phyloP scores from a whole-genome alignment of 257 asterid genomes.

The Nicotiana paniculata region DNA sequence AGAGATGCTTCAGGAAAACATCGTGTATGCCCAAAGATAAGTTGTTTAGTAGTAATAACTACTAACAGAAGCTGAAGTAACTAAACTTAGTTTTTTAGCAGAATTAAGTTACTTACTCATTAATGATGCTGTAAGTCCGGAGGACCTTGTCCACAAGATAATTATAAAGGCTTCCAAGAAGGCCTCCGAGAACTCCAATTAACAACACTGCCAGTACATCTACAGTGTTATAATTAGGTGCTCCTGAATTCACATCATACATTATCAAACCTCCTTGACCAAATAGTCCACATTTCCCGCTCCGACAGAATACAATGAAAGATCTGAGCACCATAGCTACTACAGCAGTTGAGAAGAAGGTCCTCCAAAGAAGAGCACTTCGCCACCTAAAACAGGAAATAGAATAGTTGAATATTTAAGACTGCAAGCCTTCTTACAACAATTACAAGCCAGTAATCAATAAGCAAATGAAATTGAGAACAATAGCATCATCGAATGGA shows the following conservation, averaged over 20 bases:
- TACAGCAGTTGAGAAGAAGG: slow-evolving; percentile 93
- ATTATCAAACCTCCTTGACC: slow-evolving; percentile 95
- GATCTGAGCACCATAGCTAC: slow-evolving; percentile 81
- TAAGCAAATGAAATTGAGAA: slow-evolving; percentile 5
- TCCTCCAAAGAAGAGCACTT: slow-evolving; percentile 97
- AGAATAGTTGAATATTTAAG: slow-evolving; percentile 9
- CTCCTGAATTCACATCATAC: slow-evolving; percentile 61
- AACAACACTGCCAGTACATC: slow-evolving; percentile 77
- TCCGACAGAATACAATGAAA: slow-evolving; percentile 56
- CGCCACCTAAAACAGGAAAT: slow-evolving; percentile 72
- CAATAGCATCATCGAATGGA: background rate
- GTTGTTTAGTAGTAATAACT: background rate
- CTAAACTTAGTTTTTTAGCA: background rate
- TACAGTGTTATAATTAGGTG: slow-evolving; percentile 52
- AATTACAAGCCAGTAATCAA: slow-evolving; percentile 6
- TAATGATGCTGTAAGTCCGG: slow-evolving; percentile 64
- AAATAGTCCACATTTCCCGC: slow-evolving; percentile 81
- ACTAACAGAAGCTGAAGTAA: background rate
- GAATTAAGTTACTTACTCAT: slow-evolving; percentile 54
- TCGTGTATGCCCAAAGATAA: background rate
- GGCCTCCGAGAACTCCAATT: slow-evolving; percentile 83
- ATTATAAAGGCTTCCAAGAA: slow-evolving; percentile 80
- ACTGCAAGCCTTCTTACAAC: background rate
- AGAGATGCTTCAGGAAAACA: slow-evolving; percentile 1
- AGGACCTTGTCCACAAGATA: slow-evolving; percentile 87